A percentile compares a stretch with the other conserved stretches of the same genome.
phyloP scores from a whole-genome alignment of 2,329 filamentous ascomycete species.

The Colletotrichum sp. region DNA sequence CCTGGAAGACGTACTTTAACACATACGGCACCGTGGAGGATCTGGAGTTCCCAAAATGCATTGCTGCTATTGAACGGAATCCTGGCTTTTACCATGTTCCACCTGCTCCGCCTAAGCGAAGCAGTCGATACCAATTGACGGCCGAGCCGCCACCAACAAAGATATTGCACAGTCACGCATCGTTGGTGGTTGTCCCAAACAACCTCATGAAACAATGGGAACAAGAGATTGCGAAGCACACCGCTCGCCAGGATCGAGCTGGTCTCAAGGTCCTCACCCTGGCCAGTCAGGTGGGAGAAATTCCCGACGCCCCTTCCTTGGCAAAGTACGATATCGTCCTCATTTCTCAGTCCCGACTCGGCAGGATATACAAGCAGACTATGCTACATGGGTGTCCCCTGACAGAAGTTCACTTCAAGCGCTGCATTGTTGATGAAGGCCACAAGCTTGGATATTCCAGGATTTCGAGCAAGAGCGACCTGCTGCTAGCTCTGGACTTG shows the following conservation, averaged over 20 bases:
- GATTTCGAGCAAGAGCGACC: slow-evolving; percentile 57
- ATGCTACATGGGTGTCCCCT: slow-evolving; percentile 60
- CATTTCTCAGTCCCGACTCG: slow-evolving; percentile 77
- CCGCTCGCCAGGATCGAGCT: slow-evolving; percentile 35
- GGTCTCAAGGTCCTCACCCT: slow-evolving; percentile 70
- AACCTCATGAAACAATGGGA: slow-evolving; percentile 88
- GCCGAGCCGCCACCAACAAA: slow-evolving; percentile 47
- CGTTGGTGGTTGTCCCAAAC: slow-evolving; percentile 79
- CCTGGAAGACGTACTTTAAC: slow-evolving; percentile 73
- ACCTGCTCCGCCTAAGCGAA: slow-evolving; percentile 37
- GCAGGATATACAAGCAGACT: slow-evolving; percentile 53
- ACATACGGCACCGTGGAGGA: slow-evolving; percentile 47
- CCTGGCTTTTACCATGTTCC: slow-evolving; percentile 64
- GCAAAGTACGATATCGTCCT: slow-evolving; percentile 76
- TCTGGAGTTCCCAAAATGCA: slow-evolving; percentile 58
- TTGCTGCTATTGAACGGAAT: slow-evolving; percentile 61
- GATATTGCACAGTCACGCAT: slow-evolving; percentile 71
- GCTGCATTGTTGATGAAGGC: slow-evolving; percentile 91
- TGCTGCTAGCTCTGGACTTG: slow-evolving; percentile 55
- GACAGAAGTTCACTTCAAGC: slow-evolving; percentile 78
- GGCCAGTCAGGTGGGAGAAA: slow-evolving; percentile 48
- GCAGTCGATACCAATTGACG: slow-evolving; percentile 29
- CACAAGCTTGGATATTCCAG: slow-evolving; percentile 78
- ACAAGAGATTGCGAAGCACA: slow-evolving; percentile 80
- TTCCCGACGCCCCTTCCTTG: slow-evolving; percentile 65